Base-by-base conservation (phyloP, 441 rosid genomes). In the Croton laevigatus region DNA sequence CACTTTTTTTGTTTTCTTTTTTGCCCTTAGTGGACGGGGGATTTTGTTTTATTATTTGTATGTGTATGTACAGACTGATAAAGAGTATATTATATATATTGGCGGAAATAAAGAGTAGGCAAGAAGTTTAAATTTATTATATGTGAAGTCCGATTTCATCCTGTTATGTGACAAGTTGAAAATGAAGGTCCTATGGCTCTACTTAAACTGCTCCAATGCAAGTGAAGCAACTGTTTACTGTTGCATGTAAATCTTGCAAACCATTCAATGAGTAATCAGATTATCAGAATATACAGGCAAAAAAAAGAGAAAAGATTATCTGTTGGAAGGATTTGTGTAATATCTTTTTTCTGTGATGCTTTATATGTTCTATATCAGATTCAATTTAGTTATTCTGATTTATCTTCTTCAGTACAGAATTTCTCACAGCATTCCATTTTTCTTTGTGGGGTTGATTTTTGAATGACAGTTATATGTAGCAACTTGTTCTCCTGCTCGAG, bases 401-500 rank as follows among this genome's bases (percentile, higher is more conserved):
- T 61, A 60, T 54, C 51, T 53, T 63, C 2, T 0, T 69, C 36
- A 22, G 36, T 38, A 51, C 65, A 37, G 59, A 44, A 22, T 62
- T 71, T 68, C 42, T 73, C 40, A 54, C 46, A 23, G 59, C 55
- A 75, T 69, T 40, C 44, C 9, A 8, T 8, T 40, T 40, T 27
- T 27, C 32, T 63, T 54, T 49, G 20, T 70, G 63, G 11, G 32
- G 32, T 40, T 55, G 59, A 54, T 36, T 46, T 65, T 49, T 68
- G 54, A 71, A 72, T 79, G 73, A 45, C 84, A 94, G 98, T 71
- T 94, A 73, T 94, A 89, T 66, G 98, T 94, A 3, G 98, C 96
- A 60, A 94, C 99, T 42, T 94, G 97, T 73, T 90, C 98, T 20
- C 99, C 98, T 69, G 98, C 98, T 61, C 80, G 97, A 78, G 97